A percentile compares a stretch with the other conserved stretches of the same genome.
Evolutionary conservation across 2,329 filamentous ascomycete species (phyloP).

Genomic region (Claviceps cyperi): DNA sequence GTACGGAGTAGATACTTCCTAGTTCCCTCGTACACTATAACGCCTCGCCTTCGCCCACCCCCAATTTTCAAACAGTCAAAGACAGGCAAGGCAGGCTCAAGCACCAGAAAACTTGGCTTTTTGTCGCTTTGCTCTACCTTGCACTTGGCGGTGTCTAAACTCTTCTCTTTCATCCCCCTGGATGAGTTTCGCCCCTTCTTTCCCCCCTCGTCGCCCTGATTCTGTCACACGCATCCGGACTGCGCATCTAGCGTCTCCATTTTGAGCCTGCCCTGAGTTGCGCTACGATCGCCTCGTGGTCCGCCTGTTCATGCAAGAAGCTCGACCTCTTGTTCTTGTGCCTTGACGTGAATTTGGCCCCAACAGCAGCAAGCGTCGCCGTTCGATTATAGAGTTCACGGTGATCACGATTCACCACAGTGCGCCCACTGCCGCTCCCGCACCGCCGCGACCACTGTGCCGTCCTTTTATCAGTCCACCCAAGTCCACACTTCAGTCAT

Average conservation of each 20-base stretch:
- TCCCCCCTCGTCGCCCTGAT: not conserved
- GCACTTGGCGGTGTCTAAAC: not conserved
- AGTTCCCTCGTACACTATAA: not conserved
- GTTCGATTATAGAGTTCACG: not conserved
- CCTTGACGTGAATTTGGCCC: not conserved
- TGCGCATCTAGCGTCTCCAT: not conserved
- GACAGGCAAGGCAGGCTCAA: not conserved
- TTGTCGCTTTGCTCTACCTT: conserved; percentile 1
- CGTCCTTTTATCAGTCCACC: not conserved
- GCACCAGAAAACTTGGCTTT: not conserved
- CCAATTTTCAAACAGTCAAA: not conserved
- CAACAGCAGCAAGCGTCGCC: conserved; percentile 1
- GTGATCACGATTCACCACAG: conserved; percentile 1
- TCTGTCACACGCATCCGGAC: not conserved
- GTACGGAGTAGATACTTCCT: not conserved
- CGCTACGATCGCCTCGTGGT: not conserved
- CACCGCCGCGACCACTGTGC: not conserved
- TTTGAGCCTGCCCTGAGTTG: not conserved
- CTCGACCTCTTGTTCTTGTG: not conserved
- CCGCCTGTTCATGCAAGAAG: conserved; percentile 1
- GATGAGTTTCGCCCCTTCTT: not conserved
- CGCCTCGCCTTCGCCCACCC: not conserved
- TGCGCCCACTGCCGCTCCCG: conserved; percentile 2
- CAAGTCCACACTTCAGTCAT: not conserved
- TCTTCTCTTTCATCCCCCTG: not conserved